Base-by-base conservation (phyloP, 768 basidiomycete species). In the Xerocomellus amylosporus region DNA sequence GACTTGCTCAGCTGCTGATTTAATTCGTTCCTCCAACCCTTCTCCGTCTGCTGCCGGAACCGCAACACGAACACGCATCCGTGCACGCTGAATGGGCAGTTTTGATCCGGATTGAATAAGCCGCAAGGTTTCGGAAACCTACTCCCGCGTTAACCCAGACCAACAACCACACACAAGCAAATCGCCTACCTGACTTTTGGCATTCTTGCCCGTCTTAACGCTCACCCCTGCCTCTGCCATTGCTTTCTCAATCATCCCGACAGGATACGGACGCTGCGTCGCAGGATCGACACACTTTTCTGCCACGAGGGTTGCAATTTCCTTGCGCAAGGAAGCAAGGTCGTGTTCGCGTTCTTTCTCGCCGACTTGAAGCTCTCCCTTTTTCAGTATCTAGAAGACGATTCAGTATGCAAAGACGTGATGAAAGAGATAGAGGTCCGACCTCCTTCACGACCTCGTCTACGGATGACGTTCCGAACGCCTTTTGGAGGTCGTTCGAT, bases 341-440 rank as follows among this genome's bases (percentile, higher is more conserved):
- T 96, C 90, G 58, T 97, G 93, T 49, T 93, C 88, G 22, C 97
- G 85, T 67, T 99, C 97, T 69, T 98, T 97, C 66, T 98, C 96
- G 37, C 91, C 90, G 30, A 98, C 90, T 75, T 99, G 97, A 2
- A 99, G 76, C 67, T 99, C 97, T 19, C 97, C 97, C 72, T 97
- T 96, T 70, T 87, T 88, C 39, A 99, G 73, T 59, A 99, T 97
- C 92, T 96, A 56, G 9, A 36, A n/a, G 28, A 17, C 10, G 38
- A 31, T 6, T 44, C 15, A 34, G 36, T 20, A 36, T 24, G 20
- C 14, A 34, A 31, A 33, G 13, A 14, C 24, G 26, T n/a, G 30
- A 46, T 30, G 2, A 30, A 42, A 24, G 28, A 8, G 41, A 50
- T 7, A 5, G 17, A n/a, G 15, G 19, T 59, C 73, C 15, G 45